Evolutionary conservation across 2,329 filamentous ascomycete genomes (phyloP), one percentile per base, ranked within the genome.

Genomic region (Botryosphaeria agaves): DNA sequence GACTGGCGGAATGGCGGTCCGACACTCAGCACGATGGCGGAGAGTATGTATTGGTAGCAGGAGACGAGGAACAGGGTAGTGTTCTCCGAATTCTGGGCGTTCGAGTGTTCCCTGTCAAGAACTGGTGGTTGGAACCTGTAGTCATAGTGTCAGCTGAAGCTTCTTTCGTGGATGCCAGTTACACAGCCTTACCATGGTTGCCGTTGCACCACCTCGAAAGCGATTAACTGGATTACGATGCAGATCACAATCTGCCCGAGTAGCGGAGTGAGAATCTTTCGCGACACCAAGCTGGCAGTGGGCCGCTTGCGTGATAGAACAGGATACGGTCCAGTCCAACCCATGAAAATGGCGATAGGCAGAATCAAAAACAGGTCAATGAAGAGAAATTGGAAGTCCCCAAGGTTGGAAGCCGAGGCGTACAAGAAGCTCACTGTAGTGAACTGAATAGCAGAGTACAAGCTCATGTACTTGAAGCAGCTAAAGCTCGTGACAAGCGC

Each of bases 391-490:
- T 95, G 89, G 48, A 98, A 95, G 52, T 98, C 89, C 29, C 89
- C 91, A 5, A 98, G 62, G 48, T 98, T 98, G 6, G 82, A 92
- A 7, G 80, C 91, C 5, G 76, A 84, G 5, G 84, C 81, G 53
- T 98, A 98, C 11, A 98, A 66, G 49, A 98, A 94, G 64, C 80
- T 92, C 46, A 98, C 91, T 1, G 82, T 83, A 5, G 83, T 92
- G 60, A 98, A 98, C 53, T 98, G 89, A 40, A 98, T 98, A n/a
- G 89, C 87, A 2, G 85, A 95, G 61, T 98, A 98, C 40, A 98
- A 58, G 44, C 81, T 91, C 91, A 98, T 98, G 57, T 92, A 98
- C 61, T 95, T 98, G 68, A 98, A 98, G 60, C 89, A 98, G 59
- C 82, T 91, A 60, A 98, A 98, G 54, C 84, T 93, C 8, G 89